A percentile compares a stretch with the other conserved stretches of the same genome.
phyloP scores from a whole-genome alignment of 495 filamentous ascomycete species.

The Penicillium steckii region DNA sequence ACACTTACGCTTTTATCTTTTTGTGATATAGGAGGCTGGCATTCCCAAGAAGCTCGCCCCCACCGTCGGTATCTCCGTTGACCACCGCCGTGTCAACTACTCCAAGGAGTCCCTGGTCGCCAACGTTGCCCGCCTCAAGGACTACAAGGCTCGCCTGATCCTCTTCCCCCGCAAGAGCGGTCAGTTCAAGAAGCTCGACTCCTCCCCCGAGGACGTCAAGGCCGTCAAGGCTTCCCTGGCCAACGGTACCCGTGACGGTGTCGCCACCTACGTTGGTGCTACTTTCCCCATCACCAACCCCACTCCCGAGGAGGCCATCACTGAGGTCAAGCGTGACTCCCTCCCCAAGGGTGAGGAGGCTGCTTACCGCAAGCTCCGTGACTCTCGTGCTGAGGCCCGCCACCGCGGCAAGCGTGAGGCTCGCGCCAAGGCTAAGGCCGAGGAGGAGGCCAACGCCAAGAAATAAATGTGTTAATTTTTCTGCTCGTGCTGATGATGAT shows the following conservation, averaged over 20 bases:
- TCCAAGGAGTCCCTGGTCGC: conserved; percentile 85
- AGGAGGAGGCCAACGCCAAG: conserved; percentile 83
- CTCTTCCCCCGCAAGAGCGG: conserved; percentile 95
- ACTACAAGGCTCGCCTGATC: conserved; percentile 91
- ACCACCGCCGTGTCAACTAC: conserved; percentile 94
- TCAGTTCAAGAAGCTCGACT: conserved; percentile 87
- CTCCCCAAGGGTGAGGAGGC: conserved; percentile 75
- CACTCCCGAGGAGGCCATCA: conserved; percentile 55
- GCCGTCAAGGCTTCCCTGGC: conserved; percentile 58
- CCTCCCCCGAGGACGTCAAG: conserved; percentile 81
- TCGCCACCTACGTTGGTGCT: conserved; percentile 53
- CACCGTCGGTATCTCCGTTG: conserved; percentile 95
- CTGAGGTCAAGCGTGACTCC: conserved; percentile 79
- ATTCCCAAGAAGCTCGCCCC: conserved; percentile 92
- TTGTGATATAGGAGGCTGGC: conserved; percentile 71
- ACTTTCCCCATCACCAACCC: conserved; percentile 71
- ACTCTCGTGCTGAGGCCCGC: conserved; percentile 81
- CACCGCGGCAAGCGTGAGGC: conserved; percentile 84
- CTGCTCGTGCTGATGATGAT: conserved; percentile 50
- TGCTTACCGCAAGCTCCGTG: conserved; percentile 82
- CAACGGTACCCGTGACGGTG: conserved; percentile 52
- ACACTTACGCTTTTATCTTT: conserved; percentile 17
- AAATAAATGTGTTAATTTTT: conserved; percentile 67
- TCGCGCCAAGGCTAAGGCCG: conserved; percentile 88
- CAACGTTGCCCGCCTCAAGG: conserved; percentile 95